Conservation (phyloP, 1,139 yeast genomes). For the Hansenula anomala region DNA sequence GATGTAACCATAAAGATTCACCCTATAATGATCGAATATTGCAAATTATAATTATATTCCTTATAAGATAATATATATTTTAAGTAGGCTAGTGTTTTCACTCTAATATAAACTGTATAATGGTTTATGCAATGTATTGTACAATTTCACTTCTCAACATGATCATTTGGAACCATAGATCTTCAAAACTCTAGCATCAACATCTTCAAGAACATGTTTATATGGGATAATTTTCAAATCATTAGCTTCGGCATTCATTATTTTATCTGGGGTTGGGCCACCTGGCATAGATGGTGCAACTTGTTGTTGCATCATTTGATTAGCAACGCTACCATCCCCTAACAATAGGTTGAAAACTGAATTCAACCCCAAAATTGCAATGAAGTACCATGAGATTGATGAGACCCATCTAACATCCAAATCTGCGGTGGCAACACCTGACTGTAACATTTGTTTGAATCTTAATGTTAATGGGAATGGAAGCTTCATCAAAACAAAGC, state of each 20-base stretch:
- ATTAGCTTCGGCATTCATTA: slow-evolving; percentile 71
- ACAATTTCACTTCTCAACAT: too few species aligned
- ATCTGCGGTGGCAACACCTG: slow-evolving; percentile 80
- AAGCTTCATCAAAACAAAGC: slow-evolving; percentile 76
- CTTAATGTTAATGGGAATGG: slow-evolving; percentile 85
- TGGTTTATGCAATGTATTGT: too few species aligned
- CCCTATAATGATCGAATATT: too few species aligned
- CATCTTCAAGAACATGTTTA: slow-evolving; percentile 51
- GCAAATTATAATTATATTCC: too few species aligned
- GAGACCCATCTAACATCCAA: slow-evolving; percentile 93
- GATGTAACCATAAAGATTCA: too few species aligned
- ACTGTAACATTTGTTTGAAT: slow-evolving; percentile 88
- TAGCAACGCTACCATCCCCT: slow-evolving; percentile 44
- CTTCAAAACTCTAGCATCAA: slow-evolving; percentile 58
- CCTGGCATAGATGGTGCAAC: slow-evolving; percentile 50
- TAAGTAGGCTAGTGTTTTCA: too few species aligned
- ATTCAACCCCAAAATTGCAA: slow-evolving; percentile 78
- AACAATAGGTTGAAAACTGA: slow-evolving; percentile 74
- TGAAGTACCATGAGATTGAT: slow-evolving; percentile 95
- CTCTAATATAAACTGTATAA: too few species aligned
- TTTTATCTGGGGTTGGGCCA: slow-evolving; percentile 52
- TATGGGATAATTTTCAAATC: slow-evolving; percentile 65
- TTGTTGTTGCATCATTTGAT: slow-evolving; percentile 41
- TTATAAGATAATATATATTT: too few species aligned
- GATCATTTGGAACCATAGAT: slow-evolving; percentile 21